Base-by-base conservation (phyloP, 768 basidiomycete species). In the Clitopilus passeckerianus region DNA sequence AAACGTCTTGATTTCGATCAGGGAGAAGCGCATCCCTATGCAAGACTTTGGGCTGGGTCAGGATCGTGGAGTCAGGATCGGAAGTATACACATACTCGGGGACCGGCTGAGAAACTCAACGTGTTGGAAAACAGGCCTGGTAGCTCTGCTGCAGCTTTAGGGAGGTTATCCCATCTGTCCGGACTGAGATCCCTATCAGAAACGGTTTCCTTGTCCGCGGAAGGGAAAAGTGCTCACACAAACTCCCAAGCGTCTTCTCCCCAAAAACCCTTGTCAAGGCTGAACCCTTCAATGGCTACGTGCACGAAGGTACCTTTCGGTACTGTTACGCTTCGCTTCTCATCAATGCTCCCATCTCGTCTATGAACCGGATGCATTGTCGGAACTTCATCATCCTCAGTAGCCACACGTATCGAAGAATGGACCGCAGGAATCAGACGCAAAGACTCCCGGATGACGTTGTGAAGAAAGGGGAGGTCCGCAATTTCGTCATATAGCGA, bases 1-100 rank as follows among this genome's bases (percentile, higher is more conserved):
- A 67, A 93, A 86, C 0, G 82, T 79, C 73, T 93, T 93, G 63
- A 91, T 86, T 74, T 94, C 91, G 57, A 93, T 89, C 68, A 92
- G 74, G 5, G 91, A 90, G 70, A 94, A 91, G 22, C 86, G 84
- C 75, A 89, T 78, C 2, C 91, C 91, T 54, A 92, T 89, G 67
- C 92, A 93, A 1, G 90, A 88, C 91, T 93, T 57, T 56, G 56
- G 55, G 33, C 20, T 54, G 23, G n/a, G 57, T 61, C 33, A 57
- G 61, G 53, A 50, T 15, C 22, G 52, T 43, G 4, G 60, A 37
- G 53, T 24, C 6, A 35, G n/a, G 46, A 58, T 27, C n/a, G 30
- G 41, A 44, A 34, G 23, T 14, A 24, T 18, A 54, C 2, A 77
- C 90, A 59, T 69, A 90, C 91, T 54, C 91, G 80, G 53, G 91